Evolutionary conservation across 495 filamentous ascomycete species (phyloP).

Genomic region (Aspergillus sclerotiicarbonarius): DNA sequence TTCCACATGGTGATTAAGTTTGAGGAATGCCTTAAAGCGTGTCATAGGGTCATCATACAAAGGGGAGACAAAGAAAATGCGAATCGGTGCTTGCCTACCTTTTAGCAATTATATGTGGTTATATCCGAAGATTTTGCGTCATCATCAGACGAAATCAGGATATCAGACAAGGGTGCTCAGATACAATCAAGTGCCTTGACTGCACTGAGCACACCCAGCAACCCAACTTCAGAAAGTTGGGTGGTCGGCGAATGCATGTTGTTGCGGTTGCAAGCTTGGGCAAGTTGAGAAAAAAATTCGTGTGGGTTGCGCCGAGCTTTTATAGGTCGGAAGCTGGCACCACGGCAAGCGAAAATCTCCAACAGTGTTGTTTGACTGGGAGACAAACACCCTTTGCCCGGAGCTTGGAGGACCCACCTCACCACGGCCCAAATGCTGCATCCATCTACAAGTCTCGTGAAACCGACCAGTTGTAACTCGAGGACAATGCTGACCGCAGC

Average conservation of each 20-base stretch:
- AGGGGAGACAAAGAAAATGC: slow-evolving; percentile 19
- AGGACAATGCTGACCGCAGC: too few species aligned
- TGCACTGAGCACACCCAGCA: slow-evolving; percentile 4
- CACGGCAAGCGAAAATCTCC: slow-evolving; percentile 16
- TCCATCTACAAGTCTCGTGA: too few species aligned
- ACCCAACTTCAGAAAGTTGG: neutral
- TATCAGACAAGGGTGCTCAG: neutral
- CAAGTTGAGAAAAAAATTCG: slow-evolving; percentile 31
- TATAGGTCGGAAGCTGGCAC: slow-evolving; percentile 15
- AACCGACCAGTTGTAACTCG: too few species aligned
- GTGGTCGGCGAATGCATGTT: slow-evolving; percentile 8
- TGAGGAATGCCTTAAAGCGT: slow-evolving; percentile 94
- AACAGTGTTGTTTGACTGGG: slow-evolving; percentile 19
- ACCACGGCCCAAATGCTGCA: slow-evolving; percentile 32
- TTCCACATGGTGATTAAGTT: slow-evolving; percentile 88
- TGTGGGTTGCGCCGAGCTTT: slow-evolving; percentile 32
- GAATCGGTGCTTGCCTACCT: slow-evolving; percentile 20
- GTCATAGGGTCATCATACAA: slow-evolving; percentile 81
- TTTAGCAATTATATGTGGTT: slow-evolving; percentile 15
- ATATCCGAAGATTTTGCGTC: slow-evolving; percentile 9
- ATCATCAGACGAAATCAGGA: neutral
- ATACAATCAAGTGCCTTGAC: neutral
- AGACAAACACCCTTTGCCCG: slow-evolving; percentile 12
- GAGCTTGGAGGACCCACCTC: neutral
- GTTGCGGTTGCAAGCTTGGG: slow-evolving; percentile 23